Conservation (phyloP, 164 flowering plant species). For the Sextonia rubra region DNA sequence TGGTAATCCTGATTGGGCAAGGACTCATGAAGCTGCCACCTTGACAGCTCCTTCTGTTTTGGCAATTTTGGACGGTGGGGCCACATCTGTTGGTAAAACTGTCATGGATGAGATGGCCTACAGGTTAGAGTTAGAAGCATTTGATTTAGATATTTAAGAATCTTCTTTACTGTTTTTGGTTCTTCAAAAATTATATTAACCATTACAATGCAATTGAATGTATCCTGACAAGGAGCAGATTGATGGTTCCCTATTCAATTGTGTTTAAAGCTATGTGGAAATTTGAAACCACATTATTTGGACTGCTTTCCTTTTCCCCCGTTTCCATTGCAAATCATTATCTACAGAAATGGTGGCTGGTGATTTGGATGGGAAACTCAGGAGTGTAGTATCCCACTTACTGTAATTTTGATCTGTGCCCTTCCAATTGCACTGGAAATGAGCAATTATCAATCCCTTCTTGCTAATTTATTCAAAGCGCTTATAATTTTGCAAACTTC, state of each 20-base stretch:
- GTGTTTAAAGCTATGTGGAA: neutral
- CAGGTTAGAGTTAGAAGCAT: constrained; percentile 39
- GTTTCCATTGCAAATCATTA: neutral
- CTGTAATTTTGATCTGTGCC: neutral
- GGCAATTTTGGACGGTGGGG: constrained; percentile 60
- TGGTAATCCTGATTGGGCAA: constrained; percentile 92
- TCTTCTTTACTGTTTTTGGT: neutral
- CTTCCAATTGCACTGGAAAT: neutral
- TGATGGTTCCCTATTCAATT: neutral
- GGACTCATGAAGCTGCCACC: constrained; percentile 68
- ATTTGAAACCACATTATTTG: neutral
- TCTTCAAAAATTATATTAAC: neutral
- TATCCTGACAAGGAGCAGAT: neutral
- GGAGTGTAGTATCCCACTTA: neutral
- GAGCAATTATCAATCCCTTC: neutral
- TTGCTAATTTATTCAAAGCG: neutral
- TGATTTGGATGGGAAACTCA: neutral
- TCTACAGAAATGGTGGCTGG: neutral
- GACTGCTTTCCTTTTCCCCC: neutral
- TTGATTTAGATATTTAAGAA: neutral
- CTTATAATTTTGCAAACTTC: neutral
- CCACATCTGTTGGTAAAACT: constrained; percentile 82
- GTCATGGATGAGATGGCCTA: constrained; percentile 99
- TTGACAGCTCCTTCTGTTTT: constrained; percentile 68
- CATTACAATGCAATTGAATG: neutral